Evolutionary conservation across 2,329 filamentous ascomycete species (phyloP), one percentile per base, ranked within the genome.

Genomic region (Furcasterigmium furcatum): DNA sequence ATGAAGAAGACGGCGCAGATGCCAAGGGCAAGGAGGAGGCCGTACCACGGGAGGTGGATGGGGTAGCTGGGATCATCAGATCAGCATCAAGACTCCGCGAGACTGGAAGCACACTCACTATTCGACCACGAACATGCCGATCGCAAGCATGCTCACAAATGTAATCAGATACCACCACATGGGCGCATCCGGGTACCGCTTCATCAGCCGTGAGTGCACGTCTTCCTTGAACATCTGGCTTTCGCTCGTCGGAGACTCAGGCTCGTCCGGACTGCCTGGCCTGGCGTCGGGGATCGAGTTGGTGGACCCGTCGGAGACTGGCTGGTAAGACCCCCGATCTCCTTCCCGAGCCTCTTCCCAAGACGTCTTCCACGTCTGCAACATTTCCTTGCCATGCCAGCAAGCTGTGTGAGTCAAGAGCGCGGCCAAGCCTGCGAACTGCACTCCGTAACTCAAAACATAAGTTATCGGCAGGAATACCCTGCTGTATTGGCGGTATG

Each of bases 391-490:
- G 13, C 90, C 89, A 57, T 95, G 88, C 88, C 89, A 94, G 58
- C 89, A 88, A 19, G 79, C 72, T 1, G 89, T 95, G 60, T 95
- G 89, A 1, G 88, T 89, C 16, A 95, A 69, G 12, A 95, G 72
- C 2, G 88, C 86, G 20, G 88, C 85, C 18, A 95, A 72, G 2
- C 86, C 87, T 12, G 90, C 90, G 61, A 95, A 95, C 57, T 94
- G 89, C 20, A 95, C 78, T 3, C 85, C 89, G 55, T 95, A 95
- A 58, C 88, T 91, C 34, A 95, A 74, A 18, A 91, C 87, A 59
- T 94, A 95, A 0, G 90, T 94, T 49, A 94, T 90, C 2, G 90
- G 88, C 9, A 95, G 68, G 53, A 91, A 95, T 1, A 95, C 87
- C 16, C 87, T 81, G 55, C 88, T 92, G 65, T 95, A 95, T n/a